These are phyloP conservation scores for Populus euphratica DNA, from an alignment of 345 rosid genomes.

Conservation along the genomic window DNA sequence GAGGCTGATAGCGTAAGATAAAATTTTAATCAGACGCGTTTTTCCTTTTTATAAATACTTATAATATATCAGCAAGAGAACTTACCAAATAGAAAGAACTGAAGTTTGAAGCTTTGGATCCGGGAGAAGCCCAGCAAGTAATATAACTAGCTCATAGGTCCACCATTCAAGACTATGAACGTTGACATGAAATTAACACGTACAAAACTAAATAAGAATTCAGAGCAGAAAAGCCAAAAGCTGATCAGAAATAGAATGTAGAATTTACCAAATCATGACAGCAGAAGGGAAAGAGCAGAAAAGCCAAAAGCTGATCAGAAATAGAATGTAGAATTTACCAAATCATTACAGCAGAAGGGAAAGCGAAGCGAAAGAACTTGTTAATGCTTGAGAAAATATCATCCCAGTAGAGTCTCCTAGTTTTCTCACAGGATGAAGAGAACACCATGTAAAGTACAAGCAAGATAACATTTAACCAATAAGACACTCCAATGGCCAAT, in stretches of 20 bases:
- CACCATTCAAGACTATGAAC: conserved; percentile 52
- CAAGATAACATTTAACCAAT: conserved; percentile 39
- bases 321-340: conserved; percentile 34
- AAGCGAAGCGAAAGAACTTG: conserved; percentile 15
- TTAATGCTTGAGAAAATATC: conserved; percentile 3
- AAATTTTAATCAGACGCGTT: background rate
- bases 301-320: background rate
- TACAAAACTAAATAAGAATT: background rate
- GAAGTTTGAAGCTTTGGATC: conserved; percentile 53
- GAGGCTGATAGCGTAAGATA: conserved; percentile 9
- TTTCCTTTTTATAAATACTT: background rate
- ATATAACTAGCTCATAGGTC: conserved; percentile 44
- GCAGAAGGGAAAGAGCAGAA: conserved; percentile 40
- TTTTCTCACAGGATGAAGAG: conserved; percentile 28
- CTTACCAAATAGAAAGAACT: conserved; percentile 53
- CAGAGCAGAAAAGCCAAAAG: background rate
- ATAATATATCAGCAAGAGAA: background rate
- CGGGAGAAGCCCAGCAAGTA: conserved; percentile 50
- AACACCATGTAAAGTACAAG: conserved; percentile 33
- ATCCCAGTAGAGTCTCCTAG: background rate
- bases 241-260: background rate
- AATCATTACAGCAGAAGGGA: conserved; percentile 54
- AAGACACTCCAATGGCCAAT: conserved; percentile 27
- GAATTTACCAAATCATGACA: conserved; percentile 52
- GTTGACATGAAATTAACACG: background rate